Evolutionary conservation across 2,329 filamentous ascomycete genomes (phyloP), one percentile per base, ranked within the genome.

Genomic region (Diaporthe eres): DNA sequence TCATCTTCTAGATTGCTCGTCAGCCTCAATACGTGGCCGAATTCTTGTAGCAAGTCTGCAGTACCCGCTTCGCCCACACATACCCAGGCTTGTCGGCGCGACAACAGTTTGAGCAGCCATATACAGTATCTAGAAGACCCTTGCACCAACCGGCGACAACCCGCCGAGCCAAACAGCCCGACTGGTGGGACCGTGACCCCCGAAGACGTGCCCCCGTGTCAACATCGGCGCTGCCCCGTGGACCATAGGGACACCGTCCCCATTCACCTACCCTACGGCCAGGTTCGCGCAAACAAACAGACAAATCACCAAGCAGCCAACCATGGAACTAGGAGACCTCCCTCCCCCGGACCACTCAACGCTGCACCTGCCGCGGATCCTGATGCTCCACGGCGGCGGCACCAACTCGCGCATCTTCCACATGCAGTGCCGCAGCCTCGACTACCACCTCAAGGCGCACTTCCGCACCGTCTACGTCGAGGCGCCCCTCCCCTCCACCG

Each of bases 381-480:
- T 96, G 79, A 95, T 93, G 84, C 91, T 96, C n/a, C 94, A 96
- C 83, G 94, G 94, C 81, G 94, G 94, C 80, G 94, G 94, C 77
- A 91, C 92, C 78, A 95, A 93, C 80, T 92, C 89, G n/a, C 81
- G 87, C 55, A 90, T 95, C 82, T 95, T 95, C 85, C 86, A 88
- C 77, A 82, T 89, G 15, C 94, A 96, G 85, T 91, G 91, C 79
- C 93, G 94, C 77, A 85, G 85, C 77, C 79, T 90, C 72, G 82
- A 84, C 68, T 78, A 81, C 42, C 82, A 81, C 37, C 88, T 95
- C 0, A 81, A 84, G 60, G 82, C 87, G 9, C 83, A 88, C 61
- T 95, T 95, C 82, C 91, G 94, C 55, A 88, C 95, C 78, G 91
- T 94, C 80, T 96, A 93, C 84, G 91, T 90, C 78, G 90, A 95